Evolutionary conservation across 140 eudicot species (phyloP).

Genomic region (Stevia rebaudiana): DNA sequence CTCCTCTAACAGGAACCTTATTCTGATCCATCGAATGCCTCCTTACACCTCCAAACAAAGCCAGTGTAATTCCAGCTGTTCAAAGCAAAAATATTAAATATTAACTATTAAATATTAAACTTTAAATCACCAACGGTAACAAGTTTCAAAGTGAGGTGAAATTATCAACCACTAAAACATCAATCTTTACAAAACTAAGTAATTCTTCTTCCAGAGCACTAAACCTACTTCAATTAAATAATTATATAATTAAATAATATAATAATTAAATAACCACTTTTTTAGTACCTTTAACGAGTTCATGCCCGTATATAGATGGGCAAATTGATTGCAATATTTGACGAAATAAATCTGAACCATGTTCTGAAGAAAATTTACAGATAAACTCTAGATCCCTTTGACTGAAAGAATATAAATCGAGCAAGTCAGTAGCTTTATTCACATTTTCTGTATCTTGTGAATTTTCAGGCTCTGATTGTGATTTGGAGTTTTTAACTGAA

Average conservation of each 20-base stretch:
- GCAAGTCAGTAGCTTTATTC: slow-evolving; percentile 49
- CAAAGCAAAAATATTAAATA: slow-evolving; percentile 7
- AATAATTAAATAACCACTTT: not conserved
- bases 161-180: not conserved
- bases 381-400: slow-evolving; percentile 75
- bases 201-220: not conserved
- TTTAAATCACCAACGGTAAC: no score
- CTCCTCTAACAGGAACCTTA: slow-evolving; percentile 98
- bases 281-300: slow-evolving; percentile 87
- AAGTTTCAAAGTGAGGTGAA: not conserved
- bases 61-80: slow-evolving; percentile 82
- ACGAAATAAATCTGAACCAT: slow-evolving; percentile 74
- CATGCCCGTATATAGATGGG: slow-evolving; percentile 97
- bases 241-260: no score
- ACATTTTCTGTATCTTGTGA: slow-evolving; percentile 33
- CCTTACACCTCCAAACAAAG: slow-evolving; percentile 88
- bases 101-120: no score
- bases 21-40: slow-evolving; percentile 93
- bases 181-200: not conserved
- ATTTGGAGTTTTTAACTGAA: slow-evolving; percentile 76
- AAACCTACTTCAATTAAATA: not conserved
- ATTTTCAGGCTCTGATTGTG: slow-evolving; percentile 51
- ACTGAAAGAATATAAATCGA: slow-evolving; percentile 76
- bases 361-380: slow-evolving; percentile 58
- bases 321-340: slow-evolving; percentile 89